A percentile compares a stretch with the other conserved stretches of the same genome.
phyloP scores from a whole-genome alignment of 768 basidiomycete species.

The Tylopilus felleus region DNA sequence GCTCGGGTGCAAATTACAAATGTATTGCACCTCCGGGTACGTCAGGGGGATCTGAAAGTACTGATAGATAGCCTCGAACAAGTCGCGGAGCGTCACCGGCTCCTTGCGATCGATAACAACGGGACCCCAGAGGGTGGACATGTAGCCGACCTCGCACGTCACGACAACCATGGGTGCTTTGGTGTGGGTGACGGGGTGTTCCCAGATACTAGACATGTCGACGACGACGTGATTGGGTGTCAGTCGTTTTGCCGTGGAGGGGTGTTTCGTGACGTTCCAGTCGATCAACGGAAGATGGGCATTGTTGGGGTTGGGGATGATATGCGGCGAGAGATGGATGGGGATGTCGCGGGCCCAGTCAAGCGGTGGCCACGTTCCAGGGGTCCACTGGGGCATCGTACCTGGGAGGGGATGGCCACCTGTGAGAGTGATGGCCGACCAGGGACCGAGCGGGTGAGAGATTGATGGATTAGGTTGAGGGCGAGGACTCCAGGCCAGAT shows the following conservation, averaged over 20 bases:
- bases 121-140: slow-evolving; percentile 44
- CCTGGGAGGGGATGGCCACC: slow-evolving; percentile 26
- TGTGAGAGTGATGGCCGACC: slow-evolving; percentile 14
- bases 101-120: slow-evolving; percentile 38
- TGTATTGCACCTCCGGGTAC: slow-evolving; percentile 22
- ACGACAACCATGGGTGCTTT: slow-evolving; percentile 22
- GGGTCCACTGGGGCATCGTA: slow-evolving; percentile 25
- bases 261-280: slow-evolving; percentile 38
- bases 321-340: slow-evolving; percentile 23
- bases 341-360: slow-evolving; percentile 21
- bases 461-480: slow-evolving; percentile 13
- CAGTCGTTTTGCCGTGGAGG: slow-evolving; percentile 30
- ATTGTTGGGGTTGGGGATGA: slow-evolving; percentile 34
- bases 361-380: slow-evolving; percentile 28
- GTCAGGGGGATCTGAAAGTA: slow-evolving; percentile 48
- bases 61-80: slow-evolving; percentile 47
- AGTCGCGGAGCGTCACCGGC: slow-evolving; percentile 39
- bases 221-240: slow-evolving; percentile 27
- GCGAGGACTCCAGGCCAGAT: slow-evolving; percentile 27
- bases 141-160: slow-evolving; percentile 19
- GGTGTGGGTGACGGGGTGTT: slow-evolving; percentile 22
- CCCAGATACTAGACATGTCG: slow-evolving; percentile 16
- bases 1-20: slow-evolving; percentile 16
- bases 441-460: slow-evolving; percentile 10
- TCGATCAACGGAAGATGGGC: slow-evolving; percentile 27